phyloP scores from a whole-genome alignment of 805 yeast genomes.

The Pichia heedii region DNA sequence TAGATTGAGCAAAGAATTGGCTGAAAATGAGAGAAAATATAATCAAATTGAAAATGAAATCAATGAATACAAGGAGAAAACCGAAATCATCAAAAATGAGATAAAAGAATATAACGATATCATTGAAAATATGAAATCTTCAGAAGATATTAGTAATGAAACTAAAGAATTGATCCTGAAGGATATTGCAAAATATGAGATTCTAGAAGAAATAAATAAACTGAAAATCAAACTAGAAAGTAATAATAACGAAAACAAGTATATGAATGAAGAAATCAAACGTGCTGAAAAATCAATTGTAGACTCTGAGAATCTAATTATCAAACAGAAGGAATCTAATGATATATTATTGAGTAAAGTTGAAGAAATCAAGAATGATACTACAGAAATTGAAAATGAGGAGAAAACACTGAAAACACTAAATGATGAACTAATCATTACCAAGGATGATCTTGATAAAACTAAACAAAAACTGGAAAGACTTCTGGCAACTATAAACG shows the following conservation, averaged over 20 bases:
- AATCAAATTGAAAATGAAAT: constrained; percentile 22
- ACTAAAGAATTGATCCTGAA: constrained; percentile 24
- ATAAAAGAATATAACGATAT: constrained; percentile 3
- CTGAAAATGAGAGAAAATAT: constrained; percentile 29
- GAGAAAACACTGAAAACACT: not conserved
- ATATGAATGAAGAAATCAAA: constrained; percentile 50
- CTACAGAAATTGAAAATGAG: constrained; percentile 1
- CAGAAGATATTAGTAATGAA: constrained; percentile 8
- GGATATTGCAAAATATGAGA: constrained; percentile 35
- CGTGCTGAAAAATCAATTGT: constrained; percentile 42
- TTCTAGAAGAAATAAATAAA: constrained; percentile 37
- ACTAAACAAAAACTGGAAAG: constrained; percentile 11
- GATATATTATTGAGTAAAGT: constrained; percentile 8
- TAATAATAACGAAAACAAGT: constrained; percentile 49
- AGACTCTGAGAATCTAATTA: constrained; percentile 33
- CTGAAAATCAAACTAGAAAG: constrained; percentile 37
- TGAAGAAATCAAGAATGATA: constrained; percentile 8
- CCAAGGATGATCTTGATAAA: not conserved
- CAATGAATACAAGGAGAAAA: constrained; percentile 16
- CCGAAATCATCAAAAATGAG: constrained; percentile 10
- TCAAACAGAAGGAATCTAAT: constrained; percentile 9
- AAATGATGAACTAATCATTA: not conserved
- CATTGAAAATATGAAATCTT: not conserved
- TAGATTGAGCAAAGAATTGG: constrained; percentile 38
- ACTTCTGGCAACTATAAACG: constrained; percentile 24